Base-by-base conservation (phyloP, 768 basidiomycete genomes). In the Crepidotus variabilis region DNA sequence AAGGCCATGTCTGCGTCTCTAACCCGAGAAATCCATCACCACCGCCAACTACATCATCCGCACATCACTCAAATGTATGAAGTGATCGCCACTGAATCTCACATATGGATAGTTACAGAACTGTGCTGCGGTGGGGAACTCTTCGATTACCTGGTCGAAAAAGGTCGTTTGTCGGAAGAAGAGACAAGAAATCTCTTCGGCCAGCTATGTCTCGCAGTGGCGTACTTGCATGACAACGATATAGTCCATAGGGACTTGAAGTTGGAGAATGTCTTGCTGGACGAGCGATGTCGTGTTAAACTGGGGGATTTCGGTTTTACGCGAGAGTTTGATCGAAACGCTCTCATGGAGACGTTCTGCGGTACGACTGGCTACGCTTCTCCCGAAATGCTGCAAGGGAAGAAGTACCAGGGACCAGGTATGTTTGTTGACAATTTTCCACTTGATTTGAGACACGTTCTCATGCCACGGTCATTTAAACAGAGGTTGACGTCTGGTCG, bases 241-340 rank as follows among this genome's bases (percentile, higher is more conserved):
- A 92, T 98, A 65, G 94, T 98, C 1, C 97, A 99, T 69, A 85
- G 97, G 28, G 96, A 99, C 71, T 78, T 99, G 63, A 99, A 99
- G 74, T 78, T 98, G 56, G 94, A 98, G 76, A 98, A 98, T 65
- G 91, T 96, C 0, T 72, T 98, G 23, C 71, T 98, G 50, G 94
- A 98, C 69, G 94, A 95, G 68, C 82, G 86, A 24, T 91, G 94
- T 70, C 83, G 90, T 54, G 85, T 98, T 64, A 98, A 97, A 70
- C 82, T 98, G 11, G 93, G 94, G 2, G 94, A 98, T 71, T 90
- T 98, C 69, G 94, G 94, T 2, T 97, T 98, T 65, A 95, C 94
- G 11, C 80, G 94, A 35, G 94, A 96, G 72, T 96, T 88, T 71
- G 90, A 95, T 59, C 76, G 79, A 14, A 87, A 87, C 2, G 66